These are phyloP conservation scores for Rossbeevera mucosa DNA, from an alignment of 768 basidiomycete genomes.

Conservation along the genomic window DNA sequence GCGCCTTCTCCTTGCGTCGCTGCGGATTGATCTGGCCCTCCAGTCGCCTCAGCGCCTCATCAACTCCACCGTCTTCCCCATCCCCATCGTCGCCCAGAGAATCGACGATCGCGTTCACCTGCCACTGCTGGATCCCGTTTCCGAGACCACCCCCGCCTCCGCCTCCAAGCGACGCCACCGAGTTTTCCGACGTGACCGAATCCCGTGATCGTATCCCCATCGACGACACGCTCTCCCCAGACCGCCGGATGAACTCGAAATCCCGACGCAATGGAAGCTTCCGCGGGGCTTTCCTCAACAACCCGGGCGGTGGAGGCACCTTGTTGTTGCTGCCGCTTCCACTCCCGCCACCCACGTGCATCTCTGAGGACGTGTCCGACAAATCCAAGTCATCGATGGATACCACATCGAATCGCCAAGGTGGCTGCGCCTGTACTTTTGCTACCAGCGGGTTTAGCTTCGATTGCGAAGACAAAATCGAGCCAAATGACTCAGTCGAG, in stretches of 20 bases:
- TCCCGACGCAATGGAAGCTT: slow-evolving; percentile 72
- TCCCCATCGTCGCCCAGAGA: slow-evolving; percentile 71
- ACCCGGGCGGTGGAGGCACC: slow-evolving; percentile 45
- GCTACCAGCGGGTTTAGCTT: slow-evolving; percentile 30
- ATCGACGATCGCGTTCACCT: slow-evolving; percentile 73
- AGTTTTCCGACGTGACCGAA: slow-evolving; percentile 49
- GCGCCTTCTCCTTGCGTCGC: slow-evolving; percentile 62
- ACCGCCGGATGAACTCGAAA: slow-evolving; percentile 75
- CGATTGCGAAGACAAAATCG: slow-evolving; percentile 29
- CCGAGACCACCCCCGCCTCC: slow-evolving; percentile 24
- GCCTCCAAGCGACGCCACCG: slow-evolving; percentile 35
- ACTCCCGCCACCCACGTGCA: slow-evolving; percentile 28
- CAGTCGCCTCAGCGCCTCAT: slow-evolving; percentile 72
- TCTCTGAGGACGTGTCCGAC: slow-evolving; percentile 70
- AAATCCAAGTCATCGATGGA: slow-evolving; percentile 77
- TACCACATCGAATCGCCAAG: slow-evolving; percentile 66
- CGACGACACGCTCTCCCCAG: slow-evolving; percentile 69
- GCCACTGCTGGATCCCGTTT: slow-evolving; percentile 68
- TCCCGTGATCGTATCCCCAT: slow-evolving; percentile 67
- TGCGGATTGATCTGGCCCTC: slow-evolving; percentile 83
- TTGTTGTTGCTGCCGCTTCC: slow-evolving; percentile 2
- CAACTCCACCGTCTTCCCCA: slow-evolving; percentile 73
- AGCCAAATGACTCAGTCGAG: slow-evolving; percentile 33
- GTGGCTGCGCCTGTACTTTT: slow-evolving; percentile 36
- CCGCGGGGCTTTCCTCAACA: slow-evolving; percentile 49